Base-by-base conservation (phyloP, 257 asterid genomes). In the Avicennia marina region DNA sequence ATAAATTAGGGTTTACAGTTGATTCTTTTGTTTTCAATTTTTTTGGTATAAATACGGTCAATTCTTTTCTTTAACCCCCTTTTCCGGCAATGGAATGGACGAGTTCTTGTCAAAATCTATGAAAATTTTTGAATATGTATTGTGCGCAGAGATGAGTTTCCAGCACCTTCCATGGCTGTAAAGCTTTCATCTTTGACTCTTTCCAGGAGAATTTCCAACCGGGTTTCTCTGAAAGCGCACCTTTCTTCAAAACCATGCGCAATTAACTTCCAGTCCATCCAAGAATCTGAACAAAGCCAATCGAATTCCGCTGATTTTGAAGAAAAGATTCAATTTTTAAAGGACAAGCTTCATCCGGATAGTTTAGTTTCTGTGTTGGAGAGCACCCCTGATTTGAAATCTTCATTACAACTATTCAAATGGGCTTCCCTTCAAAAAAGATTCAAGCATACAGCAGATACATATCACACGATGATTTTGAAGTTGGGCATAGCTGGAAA, bases 401-500 rank as follows among this genome's bases (percentile, higher is more conserved):
- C 95, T 49, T 90, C 94, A 3, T 8, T 84, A 16, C 76, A 72
- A 51, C 62, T 90, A 57, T 80, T 90, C 77, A 77, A 82, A 79
- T 84, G 96, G 90, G 95, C 91, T 38, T 85, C 96, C 17, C 79
- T 80, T 57, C 95, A 87, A 32, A 72, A 72, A 11, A 63, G 47
- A 33, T 90, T 77, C 63, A 46, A 54, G 53, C 98, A 84, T 73
- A 75, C 85, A 0, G 71, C 85, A 7, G 73, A 79, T 17, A 79
- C 95, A 1, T 90, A 87, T 54, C 77, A 67, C 53, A 39, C 67
- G 45, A 79, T 90, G 68, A 87, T 90, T 56, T 63, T 74, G 73
- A 90, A 90, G 70, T 32, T 85, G 77, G 95, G 96, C 11, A 72
- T 82, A 85, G 75, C 89, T 26, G 94, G 96, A 38, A 67, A 81